Conservation (phyloP, 1,139 yeast species). For the Sugiyamaella neomexicana region DNA sequence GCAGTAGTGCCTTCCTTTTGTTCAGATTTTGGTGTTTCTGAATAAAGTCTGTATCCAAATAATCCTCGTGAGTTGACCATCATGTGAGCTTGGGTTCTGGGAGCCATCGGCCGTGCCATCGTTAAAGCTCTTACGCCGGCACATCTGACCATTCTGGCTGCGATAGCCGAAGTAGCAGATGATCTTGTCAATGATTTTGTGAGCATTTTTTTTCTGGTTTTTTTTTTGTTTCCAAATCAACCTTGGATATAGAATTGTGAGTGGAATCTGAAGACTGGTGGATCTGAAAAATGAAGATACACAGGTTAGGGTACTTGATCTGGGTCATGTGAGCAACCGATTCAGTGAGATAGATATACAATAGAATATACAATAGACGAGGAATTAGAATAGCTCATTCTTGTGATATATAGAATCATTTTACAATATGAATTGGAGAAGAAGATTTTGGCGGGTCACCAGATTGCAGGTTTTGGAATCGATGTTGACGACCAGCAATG, state of each 20-base stretch:
- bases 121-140: slow-evolving; percentile 6
- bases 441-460: too few species aligned
- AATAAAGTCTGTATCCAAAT: slow-evolving; percentile 6
- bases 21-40: slow-evolving; percentile 3
- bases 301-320: slow-evolving; percentile 1
- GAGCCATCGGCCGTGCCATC: slow-evolving; percentile 2
- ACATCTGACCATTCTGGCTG: not conserved
- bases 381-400: too few species aligned
- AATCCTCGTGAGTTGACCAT: slow-evolving; percentile 1
- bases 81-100: slow-evolving; percentile 2
- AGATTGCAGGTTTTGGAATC: too few species aligned
- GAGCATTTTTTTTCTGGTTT: slow-evolving; percentile 1
- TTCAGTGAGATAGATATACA: not conserved
- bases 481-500: too few species aligned
- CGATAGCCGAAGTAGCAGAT: slow-evolving; percentile 2
- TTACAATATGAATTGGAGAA: too few species aligned
- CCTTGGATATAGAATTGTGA: not conserved
- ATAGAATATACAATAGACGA: too few species aligned
- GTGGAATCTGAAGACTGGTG: not conserved
- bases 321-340: not conserved
- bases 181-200: slow-evolving; percentile 7
- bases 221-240: not conserved
- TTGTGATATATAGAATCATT: too few species aligned
- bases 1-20: not conserved
- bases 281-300: slow-evolving; percentile 4